Conservation (phyloP, 306 rosid species). For the Fragaria nilgerrensis region DNA sequence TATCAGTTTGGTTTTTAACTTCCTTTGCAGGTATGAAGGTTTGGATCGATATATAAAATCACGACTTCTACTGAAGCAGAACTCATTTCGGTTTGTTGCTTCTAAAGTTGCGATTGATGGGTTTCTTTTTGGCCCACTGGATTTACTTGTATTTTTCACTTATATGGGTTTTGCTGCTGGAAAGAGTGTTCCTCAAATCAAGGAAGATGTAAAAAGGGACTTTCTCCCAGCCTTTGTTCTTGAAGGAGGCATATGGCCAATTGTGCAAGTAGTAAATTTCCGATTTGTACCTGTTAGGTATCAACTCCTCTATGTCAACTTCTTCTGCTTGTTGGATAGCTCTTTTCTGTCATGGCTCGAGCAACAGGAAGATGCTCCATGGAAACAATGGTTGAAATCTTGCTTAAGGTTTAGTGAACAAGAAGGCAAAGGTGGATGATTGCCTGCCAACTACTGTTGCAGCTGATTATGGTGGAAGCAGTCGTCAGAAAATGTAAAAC, state of each 20-base stretch:
- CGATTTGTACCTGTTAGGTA: slow-evolving; percentile 75
- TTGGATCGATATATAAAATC: slow-evolving; percentile 63
- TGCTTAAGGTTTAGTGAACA: slow-evolving; percentile 41
- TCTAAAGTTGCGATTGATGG: slow-evolving; percentile 78
- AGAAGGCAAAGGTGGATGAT: slow-evolving; percentile 23
- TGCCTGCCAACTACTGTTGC: slow-evolving; percentile 7
- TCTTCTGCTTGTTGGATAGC: slow-evolving; percentile 85
- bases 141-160: slow-evolving; percentile 65
- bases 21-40: slow-evolving; percentile 69
- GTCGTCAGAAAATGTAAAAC: slow-evolving; percentile 18
- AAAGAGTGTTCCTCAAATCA: slow-evolving; percentile 68
- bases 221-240: slow-evolving; percentile 73
- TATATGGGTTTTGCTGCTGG: slow-evolving; percentile 81
- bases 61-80: slow-evolving; percentile 51
- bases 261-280: slow-evolving; percentile 75
- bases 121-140: slow-evolving; percentile 70
- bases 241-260: slow-evolving; percentile 84
- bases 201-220: slow-evolving; percentile 83
- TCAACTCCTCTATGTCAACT: slow-evolving; percentile 87
- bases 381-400: slow-evolving; percentile 84
- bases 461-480: slow-evolving; percentile 14
- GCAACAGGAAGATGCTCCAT: slow-evolving; percentile 84
- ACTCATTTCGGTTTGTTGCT: slow-evolving; percentile 76
- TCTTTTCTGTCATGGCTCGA: slow-evolving; percentile 90
- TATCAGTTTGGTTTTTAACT: slow-evolving; percentile 3